Evolutionary conservation across 768 basidiomycete species (phyloP).

Genomic region (Tylopilus rubrobrunneus): DNA sequence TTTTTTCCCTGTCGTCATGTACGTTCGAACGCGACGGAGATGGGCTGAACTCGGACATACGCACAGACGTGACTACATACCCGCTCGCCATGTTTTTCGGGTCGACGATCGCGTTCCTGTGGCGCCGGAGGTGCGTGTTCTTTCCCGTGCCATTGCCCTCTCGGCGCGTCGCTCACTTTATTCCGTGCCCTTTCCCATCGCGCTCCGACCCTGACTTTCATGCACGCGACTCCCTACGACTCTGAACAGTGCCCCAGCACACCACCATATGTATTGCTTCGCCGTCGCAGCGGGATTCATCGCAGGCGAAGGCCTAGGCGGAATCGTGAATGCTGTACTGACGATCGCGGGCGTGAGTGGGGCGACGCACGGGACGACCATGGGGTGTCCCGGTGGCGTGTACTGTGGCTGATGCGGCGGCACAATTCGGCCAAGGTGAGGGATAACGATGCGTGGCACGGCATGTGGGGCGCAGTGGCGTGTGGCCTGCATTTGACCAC

Average conservation of each 20-base stretch:
- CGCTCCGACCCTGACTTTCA: not conserved
- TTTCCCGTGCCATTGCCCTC: not conserved
- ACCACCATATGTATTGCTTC: not conserved
- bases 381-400: slow-evolving; percentile 22
- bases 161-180: not conserved
- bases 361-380: slow-evolving; percentile 22
- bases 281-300: slow-evolving; percentile 36
- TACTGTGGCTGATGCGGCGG: slow-evolving; percentile 19
- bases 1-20: not conserved
- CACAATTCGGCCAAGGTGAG: too few species aligned
- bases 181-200: not conserved
- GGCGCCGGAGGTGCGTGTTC: slow-evolving; percentile 7
- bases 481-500: not conserved
- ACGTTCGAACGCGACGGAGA: not conserved
- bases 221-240: not conserved
- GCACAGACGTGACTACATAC: slow-evolving; percentile 17
- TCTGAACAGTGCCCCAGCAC: not conserved
- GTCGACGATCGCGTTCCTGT: slow-evolving; percentile 22
- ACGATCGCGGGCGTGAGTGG: slow-evolving; percentile 30
- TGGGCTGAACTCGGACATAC: not conserved
- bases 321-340: slow-evolving; percentile 31
- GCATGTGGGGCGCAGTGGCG: too few species aligned
- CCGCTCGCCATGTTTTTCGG: slow-evolving; percentile 23
- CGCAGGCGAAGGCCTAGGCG: slow-evolving; percentile 39
- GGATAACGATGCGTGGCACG: too few species aligned